Evolutionary conservation across 108 stramenopile species (phyloP).

Genomic region (Nannochloropsis gaditana): DNA sequence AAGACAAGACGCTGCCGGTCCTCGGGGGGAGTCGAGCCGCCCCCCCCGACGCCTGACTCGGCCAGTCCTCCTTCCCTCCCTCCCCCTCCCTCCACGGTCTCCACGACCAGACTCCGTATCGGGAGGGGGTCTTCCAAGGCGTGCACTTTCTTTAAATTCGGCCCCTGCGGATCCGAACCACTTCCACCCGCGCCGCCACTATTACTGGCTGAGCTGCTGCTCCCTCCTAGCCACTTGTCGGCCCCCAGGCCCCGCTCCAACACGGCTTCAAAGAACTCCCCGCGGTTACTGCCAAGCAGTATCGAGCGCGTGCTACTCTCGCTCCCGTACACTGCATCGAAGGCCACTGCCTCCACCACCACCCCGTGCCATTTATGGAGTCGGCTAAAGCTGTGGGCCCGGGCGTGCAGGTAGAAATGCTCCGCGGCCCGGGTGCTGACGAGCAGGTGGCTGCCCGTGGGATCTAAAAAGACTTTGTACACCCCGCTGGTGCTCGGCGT

Average conservation of each 20-base stretch:
- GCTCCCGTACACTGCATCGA: constrained; percentile 34
- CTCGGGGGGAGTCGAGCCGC: constrained; percentile 25
- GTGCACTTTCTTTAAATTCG: background rate
- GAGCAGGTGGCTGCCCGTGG: constrained; percentile 42
- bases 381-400: constrained; percentile 18
- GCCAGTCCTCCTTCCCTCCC: background rate
- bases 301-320: constrained; percentile 24
- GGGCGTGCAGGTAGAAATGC: constrained; percentile 37
- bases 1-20: constrained; percentile 36
- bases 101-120: constrained; percentile 8
- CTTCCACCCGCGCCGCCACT: background rate
- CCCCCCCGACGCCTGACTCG: background rate
- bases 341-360: constrained; percentile 33
- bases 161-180: background rate
- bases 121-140: background rate
- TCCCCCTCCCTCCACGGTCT: constrained; percentile 19
- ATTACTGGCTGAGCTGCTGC: background rate
- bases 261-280: background rate
- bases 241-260: background rate
- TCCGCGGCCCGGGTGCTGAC: constrained; percentile 35
- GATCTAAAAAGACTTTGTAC: constrained; percentile 42
- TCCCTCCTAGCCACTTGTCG: background rate
- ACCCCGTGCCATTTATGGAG: constrained; percentile 38
- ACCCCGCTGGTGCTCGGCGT: constrained; percentile 32
- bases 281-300: background rate